phyloP scores from a whole-genome alignment of 176 grass and related monocot species.

The Avena insularis region DNA sequence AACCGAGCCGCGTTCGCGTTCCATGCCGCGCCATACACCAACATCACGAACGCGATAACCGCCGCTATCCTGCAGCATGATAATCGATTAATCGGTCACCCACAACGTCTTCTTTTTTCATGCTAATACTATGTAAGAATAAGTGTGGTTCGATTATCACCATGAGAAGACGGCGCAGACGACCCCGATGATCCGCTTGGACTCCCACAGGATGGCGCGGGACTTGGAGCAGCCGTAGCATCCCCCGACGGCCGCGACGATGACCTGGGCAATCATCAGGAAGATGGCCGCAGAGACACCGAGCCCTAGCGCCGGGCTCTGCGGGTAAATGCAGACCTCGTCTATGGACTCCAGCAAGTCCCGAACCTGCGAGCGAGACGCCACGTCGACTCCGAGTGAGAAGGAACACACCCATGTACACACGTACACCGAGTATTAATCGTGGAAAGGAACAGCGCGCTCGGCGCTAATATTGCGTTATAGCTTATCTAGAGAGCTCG shows the following conservation, averaged over 20 bases:
- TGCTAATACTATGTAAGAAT: no score
- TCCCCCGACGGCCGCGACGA: slow-evolving; percentile 23
- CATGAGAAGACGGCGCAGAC: slow-evolving; percentile 34
- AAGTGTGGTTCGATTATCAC: neutral
- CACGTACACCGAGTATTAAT: no score
- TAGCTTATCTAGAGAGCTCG: no score
- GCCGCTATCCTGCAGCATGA: slow-evolving; percentile 33
- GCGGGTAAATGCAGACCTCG: slow-evolving; percentile 29
- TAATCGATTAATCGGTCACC: no score
- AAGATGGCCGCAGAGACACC: slow-evolving; percentile 40
- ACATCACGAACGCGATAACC: slow-evolving; percentile 17
- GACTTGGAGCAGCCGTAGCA: slow-evolving; percentile 52
- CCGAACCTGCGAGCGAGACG: neutral
- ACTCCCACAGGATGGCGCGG: slow-evolving; percentile 6
- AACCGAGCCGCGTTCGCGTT: slow-evolving; percentile 19
- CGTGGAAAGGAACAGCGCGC: no score
- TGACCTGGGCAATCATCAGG: slow-evolving; percentile 34
- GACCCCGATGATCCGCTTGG: slow-evolving; percentile 31
- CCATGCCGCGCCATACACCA: slow-evolving; percentile 9
- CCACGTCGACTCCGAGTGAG: no score
- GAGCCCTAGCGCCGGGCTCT: slow-evolving; percentile 32
- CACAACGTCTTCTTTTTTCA: no score
- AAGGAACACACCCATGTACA: no score
- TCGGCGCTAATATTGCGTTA: no score
- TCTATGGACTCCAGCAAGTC: neutral